Conservation (phyloP, 208 protist species). For the Trichomonas vaginalis region DNA sequence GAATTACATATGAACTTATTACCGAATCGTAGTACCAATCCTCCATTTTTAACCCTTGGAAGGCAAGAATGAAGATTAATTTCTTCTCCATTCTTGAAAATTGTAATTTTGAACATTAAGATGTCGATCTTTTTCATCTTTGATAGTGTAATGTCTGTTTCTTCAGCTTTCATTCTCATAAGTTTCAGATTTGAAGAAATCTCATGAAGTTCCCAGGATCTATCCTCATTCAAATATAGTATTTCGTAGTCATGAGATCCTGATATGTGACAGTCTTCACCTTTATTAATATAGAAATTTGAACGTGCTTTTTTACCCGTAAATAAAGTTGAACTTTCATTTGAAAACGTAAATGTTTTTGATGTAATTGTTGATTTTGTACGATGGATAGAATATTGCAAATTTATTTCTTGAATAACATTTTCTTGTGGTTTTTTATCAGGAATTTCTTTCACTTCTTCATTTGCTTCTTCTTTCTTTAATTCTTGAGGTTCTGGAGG, state of each 20-base stretch:
- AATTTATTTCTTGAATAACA: no score
- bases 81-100: neutral
- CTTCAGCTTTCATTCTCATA: neutral
- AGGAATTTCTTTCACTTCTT: no score
- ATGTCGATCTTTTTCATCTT: neutral
- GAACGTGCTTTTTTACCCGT: neutral
- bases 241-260: neutral
- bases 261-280: neutral
- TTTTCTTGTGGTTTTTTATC: no score
- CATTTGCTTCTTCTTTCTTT: no score
- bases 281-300: neutral
- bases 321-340: neutral
- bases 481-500: no score
- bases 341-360: neutral
- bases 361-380: neutral
- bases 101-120: neutral
- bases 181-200: neutral
- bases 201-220: neutral
- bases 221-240: neutral
- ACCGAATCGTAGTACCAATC: neutral
- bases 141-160: neutral
- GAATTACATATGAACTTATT: neutral
- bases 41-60: neutral
- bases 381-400: no score
- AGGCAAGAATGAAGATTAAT: neutral